Evolutionary conservation across 2,329 filamentous ascomycete genomes (phyloP).

Genomic region (Hymenoscyphus fructigenus): DNA sequence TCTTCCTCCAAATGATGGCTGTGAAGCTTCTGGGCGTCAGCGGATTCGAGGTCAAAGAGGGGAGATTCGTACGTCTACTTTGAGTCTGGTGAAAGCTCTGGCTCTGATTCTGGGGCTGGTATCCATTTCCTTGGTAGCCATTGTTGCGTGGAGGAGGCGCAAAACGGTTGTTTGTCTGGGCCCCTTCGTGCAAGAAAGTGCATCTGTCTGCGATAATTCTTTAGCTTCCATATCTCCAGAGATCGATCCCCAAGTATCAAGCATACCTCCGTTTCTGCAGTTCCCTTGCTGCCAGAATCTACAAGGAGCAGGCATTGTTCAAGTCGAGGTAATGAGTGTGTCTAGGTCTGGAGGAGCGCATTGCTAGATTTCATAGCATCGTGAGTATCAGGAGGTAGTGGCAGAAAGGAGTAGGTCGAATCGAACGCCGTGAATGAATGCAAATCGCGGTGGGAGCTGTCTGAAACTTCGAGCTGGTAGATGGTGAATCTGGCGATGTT

Average conservation of each 20-base stretch:
- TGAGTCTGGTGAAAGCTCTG: neutral
- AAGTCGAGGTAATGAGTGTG: slow-evolving; percentile 8
- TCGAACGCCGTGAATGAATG: neutral
- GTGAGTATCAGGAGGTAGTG: neutral
- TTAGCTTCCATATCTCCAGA: neutral
- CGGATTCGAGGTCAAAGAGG: neutral
- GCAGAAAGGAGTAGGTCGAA: neutral
- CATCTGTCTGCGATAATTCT: slow-evolving; percentile 13
- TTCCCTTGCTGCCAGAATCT: slow-evolving; percentile 63
- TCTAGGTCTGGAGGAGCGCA: slow-evolving; percentile 12
- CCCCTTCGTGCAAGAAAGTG: neutral
- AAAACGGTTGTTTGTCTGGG: slow-evolving; percentile 38
- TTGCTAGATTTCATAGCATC: slow-evolving; percentile 9
- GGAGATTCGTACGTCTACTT: slow-evolving; percentile 10
- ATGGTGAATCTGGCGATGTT: neutral
- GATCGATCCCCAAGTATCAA: neutral
- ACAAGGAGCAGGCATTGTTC: slow-evolving; percentile 43
- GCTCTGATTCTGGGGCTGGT: neutral
- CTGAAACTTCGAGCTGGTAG: neutral
- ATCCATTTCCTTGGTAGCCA: slow-evolving; percentile 21
- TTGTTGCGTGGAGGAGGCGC: slow-evolving; percentile 25
- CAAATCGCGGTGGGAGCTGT: neutral
- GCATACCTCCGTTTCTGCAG: slow-evolving; percentile 51
- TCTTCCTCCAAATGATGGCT: slow-evolving; percentile 3
- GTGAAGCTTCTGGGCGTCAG: slow-evolving; percentile 3